These are phyloP conservation scores for Scedosporium minutisporum DNA, from an alignment of 2,329 filamentous ascomycete species.

Conservation along the genomic window DNA sequence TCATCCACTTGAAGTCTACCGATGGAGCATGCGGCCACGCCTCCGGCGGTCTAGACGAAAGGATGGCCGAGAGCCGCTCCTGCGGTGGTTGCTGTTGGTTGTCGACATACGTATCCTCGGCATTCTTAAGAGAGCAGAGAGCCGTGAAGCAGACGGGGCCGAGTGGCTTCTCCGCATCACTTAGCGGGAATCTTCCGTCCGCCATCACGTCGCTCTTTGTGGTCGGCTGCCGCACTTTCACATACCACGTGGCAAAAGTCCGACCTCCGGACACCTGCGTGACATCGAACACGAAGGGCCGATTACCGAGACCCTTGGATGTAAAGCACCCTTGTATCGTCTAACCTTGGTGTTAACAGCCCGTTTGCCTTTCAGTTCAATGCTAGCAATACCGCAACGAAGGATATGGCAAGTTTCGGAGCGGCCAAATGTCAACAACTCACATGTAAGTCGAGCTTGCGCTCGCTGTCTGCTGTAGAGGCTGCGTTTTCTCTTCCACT, in stretches of 20 bases:
- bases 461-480: background rate
- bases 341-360: conserved; percentile 19
- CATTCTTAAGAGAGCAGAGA: conserved; percentile 41
- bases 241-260: conserved; percentile 38
- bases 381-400: no score
- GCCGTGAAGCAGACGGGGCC: conserved; percentile 39
- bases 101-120: conserved; percentile 15
- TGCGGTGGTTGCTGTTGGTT: conserved; percentile 12
- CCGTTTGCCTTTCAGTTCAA: no score
- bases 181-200: conserved; percentile 25
- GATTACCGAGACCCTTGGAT: conserved; percentile 32
- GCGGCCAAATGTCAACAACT: conserved; percentile 10
- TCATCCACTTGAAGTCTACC: conserved; percentile 32
- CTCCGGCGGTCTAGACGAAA: conserved; percentile 24
- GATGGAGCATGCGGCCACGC: conserved; percentile 37
- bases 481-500: background rate
- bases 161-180: conserved; percentile 28
- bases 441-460: conserved; percentile 27
- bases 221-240: conserved; percentile 37
- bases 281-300: conserved; percentile 45
- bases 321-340: conserved; percentile 49
- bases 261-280: conserved; percentile 32
- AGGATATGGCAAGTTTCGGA: no score
- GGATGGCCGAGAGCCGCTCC: conserved; percentile 30
- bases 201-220: conserved; percentile 1